Evolutionary conservation across 2,329 filamentous ascomycete genomes (phyloP).

Genomic region (Monilinia laxa): DNA sequence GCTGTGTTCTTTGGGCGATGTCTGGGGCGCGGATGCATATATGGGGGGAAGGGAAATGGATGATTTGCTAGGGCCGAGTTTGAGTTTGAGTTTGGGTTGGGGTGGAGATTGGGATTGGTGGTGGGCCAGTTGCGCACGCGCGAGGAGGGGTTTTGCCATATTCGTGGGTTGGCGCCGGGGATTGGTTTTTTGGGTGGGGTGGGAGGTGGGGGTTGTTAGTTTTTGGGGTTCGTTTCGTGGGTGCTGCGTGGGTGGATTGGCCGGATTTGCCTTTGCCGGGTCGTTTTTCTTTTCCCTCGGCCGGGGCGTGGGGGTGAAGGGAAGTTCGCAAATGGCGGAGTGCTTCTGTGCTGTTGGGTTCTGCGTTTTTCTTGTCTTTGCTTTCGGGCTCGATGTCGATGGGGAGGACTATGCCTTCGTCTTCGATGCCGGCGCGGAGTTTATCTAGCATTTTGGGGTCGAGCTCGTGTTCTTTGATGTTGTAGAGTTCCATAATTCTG

Average conservation of each 20-base stretch:
- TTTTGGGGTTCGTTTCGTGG: background rate
- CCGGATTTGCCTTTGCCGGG: background rate
- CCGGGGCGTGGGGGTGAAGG: background rate
- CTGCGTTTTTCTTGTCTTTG: background rate
- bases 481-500: conserved; percentile 34
- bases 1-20: background rate
- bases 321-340: background rate
- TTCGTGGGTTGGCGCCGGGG: background rate
- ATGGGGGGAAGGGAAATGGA: conserved; percentile 1
- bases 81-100: too few species aligned
- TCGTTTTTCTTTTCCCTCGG: background rate
- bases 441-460: conserved; percentile 25
- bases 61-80: too few species aligned
- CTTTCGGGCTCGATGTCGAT: background rate
- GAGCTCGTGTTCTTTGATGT: conserved; percentile 32
- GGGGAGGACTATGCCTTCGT: conserved; percentile 26
- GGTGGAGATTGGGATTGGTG: background rate
- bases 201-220: background rate
- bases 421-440: conserved; percentile 23
- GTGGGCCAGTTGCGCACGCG: background rate
- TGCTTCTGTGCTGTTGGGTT: background rate
- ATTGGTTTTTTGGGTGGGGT: background rate
- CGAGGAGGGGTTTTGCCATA: conserved; percentile 15
- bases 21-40: background rate
- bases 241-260: background rate